Base-by-base conservation (phyloP, 176 grass and related monocot genomes). In the Oryza meyeriana region DNA sequence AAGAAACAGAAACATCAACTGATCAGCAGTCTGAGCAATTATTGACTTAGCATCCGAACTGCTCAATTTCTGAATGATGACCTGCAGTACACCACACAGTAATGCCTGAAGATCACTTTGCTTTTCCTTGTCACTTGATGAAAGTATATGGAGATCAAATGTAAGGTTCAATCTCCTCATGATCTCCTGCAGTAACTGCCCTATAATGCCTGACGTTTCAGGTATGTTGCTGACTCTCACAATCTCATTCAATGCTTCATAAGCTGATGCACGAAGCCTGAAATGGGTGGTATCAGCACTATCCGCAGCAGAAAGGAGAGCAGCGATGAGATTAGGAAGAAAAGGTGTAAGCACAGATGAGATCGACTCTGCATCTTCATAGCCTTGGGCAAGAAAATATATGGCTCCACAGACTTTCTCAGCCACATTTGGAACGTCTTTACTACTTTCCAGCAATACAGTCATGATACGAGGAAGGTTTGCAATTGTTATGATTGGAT, bases 301-400 rank as follows among this genome's bases (percentile, higher is more conserved):
- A 84, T 97, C 89, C 26, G 89, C 94, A 20, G 94, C 90, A 79
- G 80, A 83, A 68, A 97, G 80, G 71, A 97, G 92, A 80, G 94
- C 87, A 64, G 92, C 67, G 39, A 97, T 90, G 78, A 88, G 30
- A 79, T 90, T 91, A 22, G 90, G 89, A 70, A 94, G 84, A 88
- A 89, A 97, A 85, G 87, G 94, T 24, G 94, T 97, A 42, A 97
- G 94, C 45, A 88, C 70, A 38, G 86, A 94, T 36, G 92, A 89
- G 38, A 69, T 72, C 5, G 83, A 79, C 61, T 84, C 85, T 57
- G 79, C 82, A 77, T 94, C 89, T 83, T 94, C 89, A 80, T 89
- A 94, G 24, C 94, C 90, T 86, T 92, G 94, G 33, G 90, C 89
- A 39, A 97, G 94, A 77, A 94, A 97, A 89, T 97, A 97, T 87